A percentile compares a stretch with the other conserved stretches of the same genome.
Conservation (phyloP, 2,329 filamentous ascomycete genomes). For the Acephala macrosclerotiorum region DNA sequence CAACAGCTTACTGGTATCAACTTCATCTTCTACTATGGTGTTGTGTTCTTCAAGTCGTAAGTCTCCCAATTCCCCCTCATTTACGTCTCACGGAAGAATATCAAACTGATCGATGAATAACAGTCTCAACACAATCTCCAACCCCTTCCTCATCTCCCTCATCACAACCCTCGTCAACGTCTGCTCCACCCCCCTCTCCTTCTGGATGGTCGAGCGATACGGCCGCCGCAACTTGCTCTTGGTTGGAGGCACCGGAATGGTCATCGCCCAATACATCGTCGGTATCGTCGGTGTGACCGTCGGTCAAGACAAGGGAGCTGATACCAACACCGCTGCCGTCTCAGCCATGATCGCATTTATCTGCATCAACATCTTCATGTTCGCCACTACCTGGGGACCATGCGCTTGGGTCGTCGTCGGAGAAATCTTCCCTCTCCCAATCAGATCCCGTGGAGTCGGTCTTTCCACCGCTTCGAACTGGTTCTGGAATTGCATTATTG, state of each 20-base stretch:
- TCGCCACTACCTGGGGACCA: slow-evolving; percentile 81
- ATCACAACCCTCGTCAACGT: slow-evolving; percentile 91
- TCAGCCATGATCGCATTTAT: slow-evolving; percentile 57
- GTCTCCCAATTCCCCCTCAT: neutral
- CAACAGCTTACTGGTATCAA: slow-evolving; percentile 82
- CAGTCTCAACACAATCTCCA: slow-evolving; percentile 72
- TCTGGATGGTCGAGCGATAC: slow-evolving; percentile 83
- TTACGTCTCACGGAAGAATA: neutral
- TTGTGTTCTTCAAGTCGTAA: slow-evolving; percentile 77
- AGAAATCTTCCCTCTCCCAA: slow-evolving; percentile 87
- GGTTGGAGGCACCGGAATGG: slow-evolving; percentile 80
- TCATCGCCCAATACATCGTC: slow-evolving; percentile 85
- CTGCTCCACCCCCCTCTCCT: slow-evolving; percentile 82
- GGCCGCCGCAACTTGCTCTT: slow-evolving; percentile 84
- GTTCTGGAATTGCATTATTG: slow-evolving; percentile 78
- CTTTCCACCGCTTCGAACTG: slow-evolving; percentile 89
- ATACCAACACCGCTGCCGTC: slow-evolving; percentile 71
- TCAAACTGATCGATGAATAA: neutral
- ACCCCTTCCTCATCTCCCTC: slow-evolving; percentile 83
- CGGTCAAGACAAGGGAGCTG: slow-evolving; percentile 66
- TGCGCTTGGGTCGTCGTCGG: slow-evolving; percentile 81
- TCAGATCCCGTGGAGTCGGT: slow-evolving; percentile 81
- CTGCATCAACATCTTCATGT: slow-evolving; percentile 88
- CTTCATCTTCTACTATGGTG: slow-evolving; percentile 90
- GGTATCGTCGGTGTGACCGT: slow-evolving; percentile 62